Conservation (phyloP, 2,329 filamentous ascomycete genomes). For the Fusarium ramigenum region DNA sequence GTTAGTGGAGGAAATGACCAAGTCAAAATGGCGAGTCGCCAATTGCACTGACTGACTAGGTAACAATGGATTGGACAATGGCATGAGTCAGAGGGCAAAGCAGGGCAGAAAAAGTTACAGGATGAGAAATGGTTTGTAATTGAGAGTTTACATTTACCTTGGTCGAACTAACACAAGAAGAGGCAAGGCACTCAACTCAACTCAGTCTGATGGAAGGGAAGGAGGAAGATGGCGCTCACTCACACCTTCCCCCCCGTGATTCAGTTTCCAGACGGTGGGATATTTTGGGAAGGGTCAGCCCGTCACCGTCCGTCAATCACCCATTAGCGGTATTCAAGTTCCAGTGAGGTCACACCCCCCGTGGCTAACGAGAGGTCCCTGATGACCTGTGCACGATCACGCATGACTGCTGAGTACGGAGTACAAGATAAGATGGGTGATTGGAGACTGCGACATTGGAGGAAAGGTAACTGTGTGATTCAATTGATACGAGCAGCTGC, state of each 20-base stretch:
- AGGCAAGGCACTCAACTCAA: conserved; percentile 3
- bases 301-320: conserved; percentile 6
- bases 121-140: conserved; percentile 19
- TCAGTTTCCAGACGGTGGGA: conserved; percentile 31
- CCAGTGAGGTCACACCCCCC: conserved; percentile 26
- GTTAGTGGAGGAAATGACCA: not conserved
- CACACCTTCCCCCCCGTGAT: conserved; percentile 11
- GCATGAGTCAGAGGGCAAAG: not conserved
- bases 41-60: not conserved
- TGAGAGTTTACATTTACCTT: conserved; percentile 2
- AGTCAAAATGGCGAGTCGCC: not conserved
- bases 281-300: conserved; percentile 41
- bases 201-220: not conserved
- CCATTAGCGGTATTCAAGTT: not conserved
- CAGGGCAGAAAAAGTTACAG: not conserved
- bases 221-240: not conserved
- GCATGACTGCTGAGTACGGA: conserved; percentile 28
- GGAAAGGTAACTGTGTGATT: not conserved
- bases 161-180: not conserved
- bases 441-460: conserved; percentile 3
- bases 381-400: conserved; percentile 32
- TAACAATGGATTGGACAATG: conserved; percentile 2
- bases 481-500: not conserved
- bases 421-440: not conserved
- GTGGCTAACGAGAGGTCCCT: conserved; percentile 31